These are phyloP conservation scores for Penicillium polonicum DNA, from an alignment of 2,329 filamentous ascomycete genomes.

Conservation along the genomic window DNA sequence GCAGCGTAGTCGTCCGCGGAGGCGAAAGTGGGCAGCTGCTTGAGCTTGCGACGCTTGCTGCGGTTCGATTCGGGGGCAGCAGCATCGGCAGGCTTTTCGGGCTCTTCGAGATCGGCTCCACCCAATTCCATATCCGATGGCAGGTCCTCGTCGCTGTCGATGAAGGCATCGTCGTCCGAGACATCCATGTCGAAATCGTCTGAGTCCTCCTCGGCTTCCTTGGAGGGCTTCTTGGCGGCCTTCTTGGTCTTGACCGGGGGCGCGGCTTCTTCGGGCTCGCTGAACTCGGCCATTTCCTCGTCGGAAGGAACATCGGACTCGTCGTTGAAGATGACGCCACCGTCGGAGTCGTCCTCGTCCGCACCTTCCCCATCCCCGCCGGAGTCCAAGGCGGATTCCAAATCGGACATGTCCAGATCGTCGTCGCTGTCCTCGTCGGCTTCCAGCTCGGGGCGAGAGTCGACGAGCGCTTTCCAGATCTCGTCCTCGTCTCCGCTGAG, in stretches of 20 bases:
- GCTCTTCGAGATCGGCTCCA: constrained; percentile 42
- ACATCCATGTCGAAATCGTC: constrained; percentile 54
- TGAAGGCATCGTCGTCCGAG: constrained; percentile 47
- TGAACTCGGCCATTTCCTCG: constrained; percentile 50
- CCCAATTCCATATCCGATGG: constrained; percentile 51
- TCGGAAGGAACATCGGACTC: constrained; percentile 49
- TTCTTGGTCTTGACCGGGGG: constrained; percentile 22
- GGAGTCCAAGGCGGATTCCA: constrained; percentile 54
- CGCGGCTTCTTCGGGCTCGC: constrained; percentile 43
- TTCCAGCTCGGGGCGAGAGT: constrained; percentile 74
- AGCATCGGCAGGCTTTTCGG: constrained; percentile 40
- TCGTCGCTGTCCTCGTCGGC: constrained; percentile 59
- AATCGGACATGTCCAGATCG: constrained; percentile 56
- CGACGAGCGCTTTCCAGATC: constrained; percentile 88
- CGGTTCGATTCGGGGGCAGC: constrained; percentile 45
- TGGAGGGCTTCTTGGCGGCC: constrained; percentile 25
- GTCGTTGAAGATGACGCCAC: constrained; percentile 49
- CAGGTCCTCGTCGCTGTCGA: constrained; percentile 56
- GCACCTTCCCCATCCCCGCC: constrained; percentile 44
- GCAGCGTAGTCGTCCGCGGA: constrained; percentile 91
- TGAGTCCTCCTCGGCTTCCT: constrained; percentile 53
- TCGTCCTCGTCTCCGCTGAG: constrained; percentile 70
- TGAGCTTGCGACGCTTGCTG: constrained; percentile 78
- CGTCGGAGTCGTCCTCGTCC: constrained; percentile 41
- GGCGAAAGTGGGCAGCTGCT: constrained; percentile 87